phyloP scores from a whole-genome alignment of 2,329 filamentous ascomycete species.

The Alternaria infectoria region DNA sequence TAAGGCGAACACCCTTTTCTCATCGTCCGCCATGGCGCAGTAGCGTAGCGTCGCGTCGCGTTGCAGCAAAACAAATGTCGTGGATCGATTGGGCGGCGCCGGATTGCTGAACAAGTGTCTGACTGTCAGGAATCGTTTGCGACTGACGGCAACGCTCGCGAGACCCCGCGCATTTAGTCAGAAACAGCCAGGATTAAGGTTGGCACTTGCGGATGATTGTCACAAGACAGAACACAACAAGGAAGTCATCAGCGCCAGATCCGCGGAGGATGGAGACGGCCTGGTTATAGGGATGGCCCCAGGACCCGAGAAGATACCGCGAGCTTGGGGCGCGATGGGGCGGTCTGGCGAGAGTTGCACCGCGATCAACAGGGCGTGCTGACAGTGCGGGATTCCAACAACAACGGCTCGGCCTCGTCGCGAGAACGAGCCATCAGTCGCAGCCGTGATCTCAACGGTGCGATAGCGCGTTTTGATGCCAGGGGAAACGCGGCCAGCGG shows the following conservation, averaged over 20 bases:
- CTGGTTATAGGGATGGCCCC: neutral
- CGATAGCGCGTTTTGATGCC: conserved; percentile 4
- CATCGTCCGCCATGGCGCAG: conserved; percentile 26
- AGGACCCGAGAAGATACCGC: conserved; percentile 7
- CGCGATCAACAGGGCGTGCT: conserved; percentile 1
- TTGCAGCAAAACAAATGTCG: conserved; percentile 9
- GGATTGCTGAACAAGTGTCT: conserved; percentile 5
- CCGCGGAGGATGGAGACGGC: conserved; percentile 5
- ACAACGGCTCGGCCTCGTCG: neutral
- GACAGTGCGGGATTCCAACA: neutral
- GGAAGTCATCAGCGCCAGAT: conserved; percentile 3
- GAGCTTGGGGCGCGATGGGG: conserved; percentile 1
- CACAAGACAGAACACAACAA: conserved; percentile 3
- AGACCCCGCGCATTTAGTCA: neutral
- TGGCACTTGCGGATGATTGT: conserved; percentile 15
- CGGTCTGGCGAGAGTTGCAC: neutral
- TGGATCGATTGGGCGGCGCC: conserved; percentile 2
- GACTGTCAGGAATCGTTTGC: conserved; percentile 1
- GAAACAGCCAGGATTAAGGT: conserved; percentile 8
- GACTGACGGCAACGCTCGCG: conserved; percentile 8
- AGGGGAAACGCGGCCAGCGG: conserved; percentile 1
- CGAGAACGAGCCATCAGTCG: neutral
- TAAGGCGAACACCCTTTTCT: conserved; percentile 39
- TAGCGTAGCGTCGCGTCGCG: conserved; percentile 29
- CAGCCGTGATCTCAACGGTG: neutral